Percentiles rank a stretch among this genome's conserved stretches.
Evolutionary conservation across 192 early-diverging fungal genomes (phyloP).

Genomic region (Linderina pennispora): DNA sequence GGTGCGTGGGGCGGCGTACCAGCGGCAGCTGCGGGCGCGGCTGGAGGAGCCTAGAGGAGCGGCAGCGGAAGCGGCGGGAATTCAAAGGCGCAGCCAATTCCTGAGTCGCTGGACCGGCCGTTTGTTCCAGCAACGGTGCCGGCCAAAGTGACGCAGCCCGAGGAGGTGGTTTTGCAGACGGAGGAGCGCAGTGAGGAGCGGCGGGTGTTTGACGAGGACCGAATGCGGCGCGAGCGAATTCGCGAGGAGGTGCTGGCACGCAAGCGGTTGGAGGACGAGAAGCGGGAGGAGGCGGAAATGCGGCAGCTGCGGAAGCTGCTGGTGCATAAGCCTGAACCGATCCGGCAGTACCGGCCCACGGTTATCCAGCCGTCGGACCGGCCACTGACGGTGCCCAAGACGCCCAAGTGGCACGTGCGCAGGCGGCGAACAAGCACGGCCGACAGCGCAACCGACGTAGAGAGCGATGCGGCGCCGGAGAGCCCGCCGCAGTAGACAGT

Average conservation of each 20-base stretch:
- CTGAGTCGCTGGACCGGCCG: slow-evolving; percentile 41
- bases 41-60: slow-evolving; percentile 43
- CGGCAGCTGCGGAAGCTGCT: slow-evolving; percentile 46
- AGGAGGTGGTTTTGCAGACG: slow-evolving; percentile 47
- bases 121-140: slow-evolving; percentile 55
- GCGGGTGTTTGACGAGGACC: slow-evolving; percentile 56
- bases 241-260: slow-evolving; percentile 50
- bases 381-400: slow-evolving; percentile 51
- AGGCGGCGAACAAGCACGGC: slow-evolving; percentile 13
- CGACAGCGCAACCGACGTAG: slow-evolving; percentile 7
- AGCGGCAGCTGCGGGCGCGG: slow-evolving; percentile 33
- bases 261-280: slow-evolving; percentile 46
- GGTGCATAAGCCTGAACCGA: slow-evolving; percentile 59
- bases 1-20: slow-evolving; percentile 43
- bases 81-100: slow-evolving; percentile 60
- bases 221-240: slow-evolving; percentile 43
- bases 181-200: slow-evolving; percentile 61
- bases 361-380: slow-evolving; percentile 50
- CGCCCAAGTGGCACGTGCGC: slow-evolving; percentile 38
- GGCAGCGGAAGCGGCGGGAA: slow-evolving; percentile 23
- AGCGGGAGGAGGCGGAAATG: slow-evolving; percentile 53
- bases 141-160: slow-evolving; percentile 36
- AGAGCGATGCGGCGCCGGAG: no score
- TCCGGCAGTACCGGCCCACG: slow-evolving; percentile 47
- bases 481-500: no score